Evolutionary conservation across 2,329 filamentous ascomycete genomes (phyloP).

Genomic region (Bipolaris sorokiniana): DNA sequence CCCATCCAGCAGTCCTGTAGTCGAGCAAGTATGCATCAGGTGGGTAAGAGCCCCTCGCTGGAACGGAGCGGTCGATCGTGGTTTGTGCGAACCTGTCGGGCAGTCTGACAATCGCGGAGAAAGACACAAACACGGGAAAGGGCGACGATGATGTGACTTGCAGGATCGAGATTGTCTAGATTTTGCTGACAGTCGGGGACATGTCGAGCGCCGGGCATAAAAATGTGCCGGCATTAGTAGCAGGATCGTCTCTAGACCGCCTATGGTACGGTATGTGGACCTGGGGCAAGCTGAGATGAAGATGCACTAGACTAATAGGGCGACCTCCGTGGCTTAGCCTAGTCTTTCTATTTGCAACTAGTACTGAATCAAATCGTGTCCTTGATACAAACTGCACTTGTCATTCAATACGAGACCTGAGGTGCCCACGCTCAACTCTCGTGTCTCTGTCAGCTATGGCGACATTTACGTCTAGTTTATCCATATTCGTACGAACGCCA

Average conservation of each 20-base stretch:
- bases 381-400: too few species aligned
- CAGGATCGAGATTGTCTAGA: neutral
- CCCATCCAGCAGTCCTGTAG: neutral
- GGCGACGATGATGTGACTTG: neutral
- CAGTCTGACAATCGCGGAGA: neutral
- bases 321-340: neutral
- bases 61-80: slow-evolving; percentile 2
- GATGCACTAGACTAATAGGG: neutral
- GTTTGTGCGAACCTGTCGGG: neutral
- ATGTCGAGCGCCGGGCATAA: neutral
- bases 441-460: neutral
- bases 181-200: neutral
- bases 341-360: too few species aligned
- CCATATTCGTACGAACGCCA: neutral
- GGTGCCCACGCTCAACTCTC: too few species aligned
- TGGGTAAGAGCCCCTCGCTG: neutral
- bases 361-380: too few species aligned
- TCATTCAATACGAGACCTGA: too few species aligned
- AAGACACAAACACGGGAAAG: neutral
- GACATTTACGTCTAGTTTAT: too few species aligned
- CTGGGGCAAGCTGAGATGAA: slow-evolving; percentile 6
- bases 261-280: neutral
- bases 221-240: neutral
- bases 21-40: neutral
- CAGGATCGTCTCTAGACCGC: neutral